phyloP scores from a whole-genome alignment of 176 grass and related monocot genomes.

The Echinochloa phyllopogon region DNA sequence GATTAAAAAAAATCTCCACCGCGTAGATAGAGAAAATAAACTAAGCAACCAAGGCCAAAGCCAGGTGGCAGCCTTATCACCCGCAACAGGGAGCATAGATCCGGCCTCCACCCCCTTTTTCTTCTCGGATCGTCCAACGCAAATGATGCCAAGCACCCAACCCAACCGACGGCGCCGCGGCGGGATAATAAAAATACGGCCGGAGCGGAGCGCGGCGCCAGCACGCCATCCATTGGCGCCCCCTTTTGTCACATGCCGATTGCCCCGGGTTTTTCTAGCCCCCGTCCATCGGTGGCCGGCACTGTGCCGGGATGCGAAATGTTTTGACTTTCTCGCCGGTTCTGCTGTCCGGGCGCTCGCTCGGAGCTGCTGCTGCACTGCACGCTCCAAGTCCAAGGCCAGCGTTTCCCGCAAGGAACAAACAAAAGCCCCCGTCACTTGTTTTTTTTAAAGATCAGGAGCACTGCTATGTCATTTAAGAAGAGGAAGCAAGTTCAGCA shows the following conservation, averaged over 20 bases:
- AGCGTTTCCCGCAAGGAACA: background rate
- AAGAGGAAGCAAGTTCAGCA: too few species aligned
- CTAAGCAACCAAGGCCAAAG: background rate
- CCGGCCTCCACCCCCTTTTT: background rate
- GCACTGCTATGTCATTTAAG: too few species aligned
- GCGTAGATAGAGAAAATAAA: background rate
- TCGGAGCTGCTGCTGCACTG: background rate
- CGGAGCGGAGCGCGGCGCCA: background rate
- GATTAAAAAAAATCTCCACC: background rate
- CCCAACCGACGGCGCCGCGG: background rate
- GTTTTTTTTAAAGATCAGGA: too few species aligned
- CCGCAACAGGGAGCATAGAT: conserved; percentile 10
- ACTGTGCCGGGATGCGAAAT: conserved; percentile 1
- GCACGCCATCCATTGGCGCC: background rate
- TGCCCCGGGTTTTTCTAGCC: too few species aligned
- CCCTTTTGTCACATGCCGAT: conserved; percentile 34
- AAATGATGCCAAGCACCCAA: conserved; percentile 43
- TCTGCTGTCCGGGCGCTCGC: background rate
- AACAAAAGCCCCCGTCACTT: background rate
- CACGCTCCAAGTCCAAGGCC: background rate
- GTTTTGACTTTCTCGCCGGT: conserved; percentile 3
- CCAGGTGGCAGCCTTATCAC: conserved; percentile 18
- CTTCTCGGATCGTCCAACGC: conserved; percentile 13
- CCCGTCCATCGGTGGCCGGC: background rate
- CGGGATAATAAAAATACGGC: background rate